Conservation (phyloP, 441 rosid genomes). For the Syzygium malaccense region DNA sequence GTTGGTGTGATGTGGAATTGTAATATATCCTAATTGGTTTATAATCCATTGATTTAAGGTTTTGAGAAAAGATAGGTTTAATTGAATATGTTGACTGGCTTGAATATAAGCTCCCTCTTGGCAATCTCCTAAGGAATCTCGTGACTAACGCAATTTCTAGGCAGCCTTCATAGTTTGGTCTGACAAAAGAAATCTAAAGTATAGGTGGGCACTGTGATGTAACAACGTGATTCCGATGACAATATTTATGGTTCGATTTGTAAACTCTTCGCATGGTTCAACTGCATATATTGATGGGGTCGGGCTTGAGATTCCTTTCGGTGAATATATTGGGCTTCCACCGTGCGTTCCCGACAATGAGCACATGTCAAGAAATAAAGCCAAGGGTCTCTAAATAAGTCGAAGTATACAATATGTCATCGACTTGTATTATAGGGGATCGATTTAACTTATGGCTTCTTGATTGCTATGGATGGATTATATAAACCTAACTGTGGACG, state of each 20-base stretch:
- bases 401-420: not conserved
- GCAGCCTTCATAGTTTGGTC: not conserved
- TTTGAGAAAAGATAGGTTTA: rapidly evolving
- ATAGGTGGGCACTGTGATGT: too few relatives aligned
- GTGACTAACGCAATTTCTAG: too few relatives aligned
- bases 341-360: not conserved
- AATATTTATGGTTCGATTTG: too few relatives aligned
- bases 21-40: not conserved
- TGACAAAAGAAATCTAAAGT: too few relatives aligned
- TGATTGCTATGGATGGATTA: not conserved
- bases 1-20: too few relatives aligned
- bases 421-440: not conserved
- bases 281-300: not conserved
- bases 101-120: rapidly evolving
- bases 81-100: rapidly evolving
- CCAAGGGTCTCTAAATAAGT: not conserved
- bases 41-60: not conserved
- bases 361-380: not conserved
- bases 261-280: too few relatives aligned
- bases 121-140: too few relatives aligned
- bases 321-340: not conserved
- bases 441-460: not conserved
- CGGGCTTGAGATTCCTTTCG: rapidly evolving
- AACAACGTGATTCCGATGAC: too few relatives aligned
- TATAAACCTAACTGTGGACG: not conserved